Evolutionary conservation across 2,329 filamentous ascomycete species (phyloP), one percentile per base, ranked within the genome.

Genomic region (Elsinoe necatrix): DNA sequence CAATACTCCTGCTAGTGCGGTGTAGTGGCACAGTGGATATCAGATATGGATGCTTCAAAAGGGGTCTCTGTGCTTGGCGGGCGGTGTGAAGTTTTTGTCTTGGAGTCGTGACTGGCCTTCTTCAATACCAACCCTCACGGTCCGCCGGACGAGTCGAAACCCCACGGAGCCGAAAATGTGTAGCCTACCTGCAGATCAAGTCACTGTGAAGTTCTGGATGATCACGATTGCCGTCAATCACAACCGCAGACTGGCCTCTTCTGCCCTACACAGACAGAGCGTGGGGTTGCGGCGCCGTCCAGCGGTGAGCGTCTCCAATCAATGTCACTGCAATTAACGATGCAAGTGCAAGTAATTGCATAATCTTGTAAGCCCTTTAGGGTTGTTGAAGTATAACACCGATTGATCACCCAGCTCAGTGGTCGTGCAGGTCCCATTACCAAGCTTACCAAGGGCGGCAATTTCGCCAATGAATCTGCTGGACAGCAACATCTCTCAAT

Each of bases 381-480:
- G 48, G 48, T 20, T 52, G 11, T n/a, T 27, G 14, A 52, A 52
- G 2, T 25, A 52, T 52, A 52, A 52, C n/a, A 29, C n/a, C 3
- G 25, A 18, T 34, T 37, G 27, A 29, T 9, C 8, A 35, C 34
- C 34, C 25, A 39, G 31, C 29, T 25, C 43, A 27, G 18, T 35
- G 27, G 31, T 16, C 27, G n/a, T 37, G 18, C 31, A 31, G 9
- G 12, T 35, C 31, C 48, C 27, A 34, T 37, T 37, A 3, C 48
- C 48, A 52, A 52, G 48, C 48, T 37, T 37, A 52, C 48, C 48
- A 52, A 52, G 48, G 48, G 48, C 48, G 48, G 29, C 31, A 52
- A 37, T 14, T 16, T 35, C 48, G 31, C 48, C 48, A 52, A 52
- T 52, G 29, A 25, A 20, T 21, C 12, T 21, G 9, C 25, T 7